phyloP scores from a whole-genome alignment of 2,329 filamentous ascomycete genomes.

The Orbilia javanica region DNA sequence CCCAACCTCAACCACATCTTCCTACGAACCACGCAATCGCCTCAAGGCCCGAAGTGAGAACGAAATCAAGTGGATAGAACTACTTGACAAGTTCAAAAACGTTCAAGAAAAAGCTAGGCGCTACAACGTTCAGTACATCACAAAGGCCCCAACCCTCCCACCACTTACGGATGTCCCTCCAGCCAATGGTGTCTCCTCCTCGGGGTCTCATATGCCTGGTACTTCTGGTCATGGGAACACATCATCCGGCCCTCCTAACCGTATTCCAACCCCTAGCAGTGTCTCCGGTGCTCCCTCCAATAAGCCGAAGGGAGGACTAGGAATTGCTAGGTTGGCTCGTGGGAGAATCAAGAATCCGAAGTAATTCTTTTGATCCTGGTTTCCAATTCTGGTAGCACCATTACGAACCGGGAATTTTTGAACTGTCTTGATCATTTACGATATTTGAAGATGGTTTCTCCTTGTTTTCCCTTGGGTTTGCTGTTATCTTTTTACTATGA shows the following conservation, averaged over 20 bases:
- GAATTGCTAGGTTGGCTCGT: constrained; percentile 40
- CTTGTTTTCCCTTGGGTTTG: background rate
- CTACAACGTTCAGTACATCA: constrained; percentile 60
- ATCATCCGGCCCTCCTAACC: constrained; percentile 40
- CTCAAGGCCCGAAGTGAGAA: constrained; percentile 85
- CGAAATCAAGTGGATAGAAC: constrained; percentile 88
- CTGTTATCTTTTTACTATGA: background rate
- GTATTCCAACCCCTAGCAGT: constrained; percentile 55
- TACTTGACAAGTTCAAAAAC: constrained; percentile 92
- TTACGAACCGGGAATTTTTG: background rate
- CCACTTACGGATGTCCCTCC: constrained; percentile 42
- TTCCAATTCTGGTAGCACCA: background rate
- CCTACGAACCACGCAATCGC: constrained; percentile 79
- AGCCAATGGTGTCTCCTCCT: constrained; percentile 36
- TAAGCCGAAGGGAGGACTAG: constrained; percentile 49
- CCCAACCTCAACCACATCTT: constrained; percentile 26
- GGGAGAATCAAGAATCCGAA: constrained; percentile 49
- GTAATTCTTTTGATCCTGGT: constrained; percentile 7
- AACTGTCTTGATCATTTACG: background rate
- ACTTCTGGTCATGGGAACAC: constrained; percentile 14
- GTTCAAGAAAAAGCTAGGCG: constrained; percentile 89
- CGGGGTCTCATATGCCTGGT: constrained; percentile 11
- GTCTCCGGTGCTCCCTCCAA: constrained; percentile 29
- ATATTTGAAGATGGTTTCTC: background rate
- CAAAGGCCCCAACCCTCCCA: constrained; percentile 48